These are phyloP conservation scores for Microdochium nivale DNA, from an alignment of 2,329 filamentous ascomycete species.

Conservation along the genomic window DNA sequence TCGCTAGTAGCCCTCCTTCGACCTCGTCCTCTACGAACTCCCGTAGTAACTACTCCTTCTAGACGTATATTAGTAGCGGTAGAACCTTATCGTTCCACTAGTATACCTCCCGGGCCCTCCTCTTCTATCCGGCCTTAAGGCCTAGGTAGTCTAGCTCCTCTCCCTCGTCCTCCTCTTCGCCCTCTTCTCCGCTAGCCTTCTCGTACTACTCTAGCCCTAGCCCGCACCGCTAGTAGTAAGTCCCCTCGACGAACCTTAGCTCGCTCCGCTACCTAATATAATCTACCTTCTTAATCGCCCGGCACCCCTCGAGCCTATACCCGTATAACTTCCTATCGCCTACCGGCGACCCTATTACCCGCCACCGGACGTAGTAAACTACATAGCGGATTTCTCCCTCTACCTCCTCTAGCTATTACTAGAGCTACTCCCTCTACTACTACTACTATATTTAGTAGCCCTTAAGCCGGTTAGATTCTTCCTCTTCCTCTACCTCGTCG, in stretches of 20 bases:
- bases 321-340: background rate
- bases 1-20: background rate
- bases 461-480: background rate
- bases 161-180: background rate
- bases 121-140: background rate
- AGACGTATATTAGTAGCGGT: background rate
- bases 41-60: background rate
- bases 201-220: background rate
- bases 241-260: background rate
- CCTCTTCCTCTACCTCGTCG: background rate
- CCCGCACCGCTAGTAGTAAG: background rate
- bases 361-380: too few relatives aligned
- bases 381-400: background rate
- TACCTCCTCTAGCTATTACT: background rate
- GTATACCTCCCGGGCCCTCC: background rate
- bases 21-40: background rate
- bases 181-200: background rate
- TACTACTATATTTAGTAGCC: background rate
- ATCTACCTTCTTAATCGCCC: background rate
- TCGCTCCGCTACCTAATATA: background rate
- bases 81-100: background rate
- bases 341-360: background rate
- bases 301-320: background rate
- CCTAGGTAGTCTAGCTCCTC: background rate
- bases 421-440: background rate